These are phyloP conservation scores for Fomitopsis serialis DNA, from an alignment of 768 basidiomycete genomes.

Conservation along the genomic window DNA sequence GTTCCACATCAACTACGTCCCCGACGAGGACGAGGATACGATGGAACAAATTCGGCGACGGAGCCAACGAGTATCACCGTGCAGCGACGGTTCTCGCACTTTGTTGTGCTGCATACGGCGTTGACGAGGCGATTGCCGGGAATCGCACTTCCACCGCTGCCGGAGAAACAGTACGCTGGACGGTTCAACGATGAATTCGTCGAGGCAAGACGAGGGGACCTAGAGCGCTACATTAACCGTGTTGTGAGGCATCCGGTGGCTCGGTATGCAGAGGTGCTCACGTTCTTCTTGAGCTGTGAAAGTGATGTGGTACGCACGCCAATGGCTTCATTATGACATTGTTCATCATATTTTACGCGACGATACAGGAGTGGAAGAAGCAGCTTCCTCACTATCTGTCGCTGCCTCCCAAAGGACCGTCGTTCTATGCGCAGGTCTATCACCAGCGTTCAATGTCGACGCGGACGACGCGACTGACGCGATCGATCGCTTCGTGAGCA, in stretches of 20 bases:
- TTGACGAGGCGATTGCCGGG: slow-evolving; percentile 66
- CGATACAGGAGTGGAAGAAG: slow-evolving; percentile 70
- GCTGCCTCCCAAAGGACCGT: slow-evolving; percentile 62
- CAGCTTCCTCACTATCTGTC: slow-evolving; percentile 55
- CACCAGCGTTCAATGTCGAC: slow-evolving; percentile 83
- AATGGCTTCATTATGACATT: too few species aligned
- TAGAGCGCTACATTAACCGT: slow-evolving; percentile 71
- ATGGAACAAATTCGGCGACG: slow-evolving; percentile 20
- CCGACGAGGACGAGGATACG: slow-evolving; percentile 13
- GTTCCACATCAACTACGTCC: background rate
- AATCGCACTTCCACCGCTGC: slow-evolving; percentile 74
- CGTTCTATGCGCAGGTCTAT: slow-evolving; percentile 74
- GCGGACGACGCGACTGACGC: slow-evolving; percentile 59
- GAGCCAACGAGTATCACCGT: slow-evolving; percentile 63
- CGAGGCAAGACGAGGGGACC: slow-evolving; percentile 73
- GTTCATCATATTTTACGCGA: background rate
- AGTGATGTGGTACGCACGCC: slow-evolving; percentile 65
- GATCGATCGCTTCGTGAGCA: slow-evolving; percentile 63
- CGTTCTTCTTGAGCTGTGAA: slow-evolving; percentile 75
- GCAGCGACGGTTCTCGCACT: slow-evolving; percentile 80
- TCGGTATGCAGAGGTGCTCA: slow-evolving; percentile 72
- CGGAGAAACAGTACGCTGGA: slow-evolving; percentile 81
- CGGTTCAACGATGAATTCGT: slow-evolving; percentile 79
- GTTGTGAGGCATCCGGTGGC: slow-evolving; percentile 73
- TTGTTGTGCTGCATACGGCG: slow-evolving; percentile 70